Conservation (phyloP, 192 early-diverging fungal species). For the Backusella mclennaniae region DNA sequence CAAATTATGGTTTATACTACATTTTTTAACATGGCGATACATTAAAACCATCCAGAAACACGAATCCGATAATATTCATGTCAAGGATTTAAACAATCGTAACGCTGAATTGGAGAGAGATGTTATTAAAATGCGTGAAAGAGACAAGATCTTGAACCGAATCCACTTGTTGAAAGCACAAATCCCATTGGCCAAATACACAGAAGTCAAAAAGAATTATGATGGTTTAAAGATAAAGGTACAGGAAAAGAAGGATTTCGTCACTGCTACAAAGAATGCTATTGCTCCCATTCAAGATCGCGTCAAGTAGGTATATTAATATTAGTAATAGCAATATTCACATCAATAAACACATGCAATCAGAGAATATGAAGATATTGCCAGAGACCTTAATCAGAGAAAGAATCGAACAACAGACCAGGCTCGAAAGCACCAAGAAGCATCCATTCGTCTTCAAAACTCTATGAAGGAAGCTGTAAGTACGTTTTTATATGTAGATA, state of each 20-base stretch:
- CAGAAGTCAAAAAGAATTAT: slow-evolving; percentile 47
- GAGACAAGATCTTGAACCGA: slow-evolving; percentile 59
- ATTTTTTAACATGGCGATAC: neutral
- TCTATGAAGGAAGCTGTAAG: neutral
- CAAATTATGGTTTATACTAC: no score
- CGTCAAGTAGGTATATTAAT: slow-evolving; percentile 24
- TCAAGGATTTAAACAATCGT: slow-evolving; percentile 64
- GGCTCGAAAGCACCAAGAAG: neutral
- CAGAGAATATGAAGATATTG: neutral
- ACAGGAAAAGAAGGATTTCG: neutral
- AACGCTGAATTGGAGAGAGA: slow-evolving; percentile 75
- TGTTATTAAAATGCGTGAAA: slow-evolving; percentile 71
- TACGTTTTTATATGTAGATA: neutral
- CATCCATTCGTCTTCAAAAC: neutral
- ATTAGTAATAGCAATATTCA: neutral
- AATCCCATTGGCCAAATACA: slow-evolving; percentile 60
- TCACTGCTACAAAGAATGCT: slow-evolving; percentile 36
- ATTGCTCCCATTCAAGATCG: slow-evolving; percentile 37
- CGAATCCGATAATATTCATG: slow-evolving; percentile 48
- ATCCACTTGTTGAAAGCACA: slow-evolving; percentile 56
- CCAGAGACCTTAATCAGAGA: neutral
- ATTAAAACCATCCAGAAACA: slow-evolving; percentile 37
- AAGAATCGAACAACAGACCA: neutral
- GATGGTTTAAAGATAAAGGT: slow-evolving; percentile 31
- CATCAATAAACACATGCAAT: neutral